Conservation (phyloP, 495 filamentous ascomycete genomes). For the Margaritispora aquatica region DNA sequence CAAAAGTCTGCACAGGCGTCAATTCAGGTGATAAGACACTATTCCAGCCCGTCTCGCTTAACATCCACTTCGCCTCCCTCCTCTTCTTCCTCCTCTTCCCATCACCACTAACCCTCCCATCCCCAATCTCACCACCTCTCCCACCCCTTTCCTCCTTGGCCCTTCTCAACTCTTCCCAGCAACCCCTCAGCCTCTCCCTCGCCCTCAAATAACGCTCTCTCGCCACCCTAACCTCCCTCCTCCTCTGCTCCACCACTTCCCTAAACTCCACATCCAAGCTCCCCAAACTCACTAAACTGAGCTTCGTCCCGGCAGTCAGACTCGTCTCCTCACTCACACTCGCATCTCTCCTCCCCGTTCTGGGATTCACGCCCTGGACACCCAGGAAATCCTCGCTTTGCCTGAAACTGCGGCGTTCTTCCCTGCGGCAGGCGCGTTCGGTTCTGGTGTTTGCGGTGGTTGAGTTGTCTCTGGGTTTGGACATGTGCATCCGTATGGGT, state of each 20-base stretch:
- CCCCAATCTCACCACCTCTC: slow-evolving; percentile 31
- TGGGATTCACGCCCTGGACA: slow-evolving; percentile 47
- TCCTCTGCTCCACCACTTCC: slow-evolving; percentile 9
- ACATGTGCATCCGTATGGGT: too few species aligned
- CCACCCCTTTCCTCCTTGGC: slow-evolving; percentile 19
- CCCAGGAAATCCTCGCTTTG: slow-evolving; percentile 47
- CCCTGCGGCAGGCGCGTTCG: too few species aligned
- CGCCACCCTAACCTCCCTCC: slow-evolving; percentile 3
- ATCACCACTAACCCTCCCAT: slow-evolving; percentile 29
- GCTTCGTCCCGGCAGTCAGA: too few species aligned
- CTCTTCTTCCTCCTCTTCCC: slow-evolving; percentile 22
- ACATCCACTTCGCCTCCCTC: slow-evolving; percentile 35
- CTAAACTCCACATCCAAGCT: slow-evolving; percentile 17
- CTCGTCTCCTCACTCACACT: slow-evolving; percentile 21
- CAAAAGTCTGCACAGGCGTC: slow-evolving; percentile 29
- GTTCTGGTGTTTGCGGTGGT: too few species aligned
- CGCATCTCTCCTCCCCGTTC: slow-evolving; percentile 39
- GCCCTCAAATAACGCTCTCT: slow-evolving; percentile 23
- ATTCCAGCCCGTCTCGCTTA: slow-evolving; percentile 38
- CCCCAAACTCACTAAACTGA: slow-evolving; percentile 24
- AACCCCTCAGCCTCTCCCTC: slow-evolving; percentile 29
- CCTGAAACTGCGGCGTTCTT: slow-evolving; percentile 19
- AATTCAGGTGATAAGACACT: slow-evolving; percentile 39
- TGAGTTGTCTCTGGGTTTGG: too few species aligned
- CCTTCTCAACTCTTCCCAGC: slow-evolving; percentile 11